These are phyloP conservation scores for Penicillium occitanis DNA, from an alignment of 2,329 filamentous ascomycete genomes.

Conservation along the genomic window DNA sequence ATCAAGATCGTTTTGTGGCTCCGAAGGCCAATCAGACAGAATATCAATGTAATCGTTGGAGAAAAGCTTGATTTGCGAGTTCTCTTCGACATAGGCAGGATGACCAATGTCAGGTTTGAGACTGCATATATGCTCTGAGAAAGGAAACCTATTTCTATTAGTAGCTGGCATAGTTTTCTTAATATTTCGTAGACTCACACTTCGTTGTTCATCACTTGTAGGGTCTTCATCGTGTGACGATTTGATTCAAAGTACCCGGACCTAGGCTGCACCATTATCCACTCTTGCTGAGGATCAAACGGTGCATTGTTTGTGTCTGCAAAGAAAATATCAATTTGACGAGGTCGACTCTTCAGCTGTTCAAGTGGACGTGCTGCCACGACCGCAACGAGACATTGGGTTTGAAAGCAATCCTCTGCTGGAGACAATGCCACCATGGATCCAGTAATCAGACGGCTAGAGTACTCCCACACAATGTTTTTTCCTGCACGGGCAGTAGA, in stretches of 20 bases:
- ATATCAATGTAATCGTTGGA: conserved; percentile 53
- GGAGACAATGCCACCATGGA: conserved; percentile 58
- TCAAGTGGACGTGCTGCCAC: conserved; percentile 68
- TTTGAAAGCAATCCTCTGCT: conserved; percentile 59
- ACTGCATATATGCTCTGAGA: conserved; percentile 45
- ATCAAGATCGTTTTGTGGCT: conserved; percentile 57
- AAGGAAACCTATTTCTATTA: conserved; percentile 41
- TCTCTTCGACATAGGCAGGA: conserved; percentile 54
- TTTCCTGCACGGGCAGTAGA: conserved; percentile 65
- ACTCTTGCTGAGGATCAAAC: conserved; percentile 68
- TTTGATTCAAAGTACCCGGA: conserved; percentile 74
- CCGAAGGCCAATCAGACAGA: conserved; percentile 55
- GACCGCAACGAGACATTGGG: conserved; percentile 66
- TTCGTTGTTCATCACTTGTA: conserved; percentile 66
- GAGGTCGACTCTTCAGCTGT: conserved; percentile 64
- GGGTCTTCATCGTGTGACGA: conserved; percentile 68
- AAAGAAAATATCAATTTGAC: conserved; percentile 75
- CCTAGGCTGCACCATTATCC: conserved; percentile 76
- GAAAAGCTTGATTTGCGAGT: conserved; percentile 54
- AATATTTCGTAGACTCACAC: conserved; percentile 32
- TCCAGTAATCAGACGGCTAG: conserved; percentile 57
- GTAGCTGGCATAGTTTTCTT: conserved; percentile 10
- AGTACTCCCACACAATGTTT: conserved; percentile 66
- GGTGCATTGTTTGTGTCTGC: conserved; percentile 58
- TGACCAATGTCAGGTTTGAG: conserved; percentile 43